phyloP scores from a whole-genome alignment of 768 basidiomycete genomes.

The Naematelia aurantialba region DNA sequence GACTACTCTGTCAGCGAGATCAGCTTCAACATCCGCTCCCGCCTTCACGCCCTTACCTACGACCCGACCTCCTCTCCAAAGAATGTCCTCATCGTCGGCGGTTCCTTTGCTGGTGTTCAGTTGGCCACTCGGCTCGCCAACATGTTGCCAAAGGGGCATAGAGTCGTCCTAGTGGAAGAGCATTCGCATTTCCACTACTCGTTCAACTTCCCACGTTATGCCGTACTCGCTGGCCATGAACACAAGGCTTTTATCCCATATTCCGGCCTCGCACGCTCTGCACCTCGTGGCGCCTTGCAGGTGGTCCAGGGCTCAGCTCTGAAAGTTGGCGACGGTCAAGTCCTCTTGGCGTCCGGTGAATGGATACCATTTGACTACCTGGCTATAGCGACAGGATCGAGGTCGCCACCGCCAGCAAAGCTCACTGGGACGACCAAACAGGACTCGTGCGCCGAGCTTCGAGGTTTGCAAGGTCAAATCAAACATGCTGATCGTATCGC shows the following conservation, averaged over 20 bases:
- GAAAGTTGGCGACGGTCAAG: not conserved
- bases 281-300: not conserved
- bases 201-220: slow-evolving; percentile 4
- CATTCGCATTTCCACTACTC: slow-evolving; percentile 6
- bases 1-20: not conserved
- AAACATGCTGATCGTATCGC: not conserved
- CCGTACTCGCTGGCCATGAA: slow-evolving; percentile 1
- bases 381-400: slow-evolving; percentile 1
- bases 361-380: slow-evolving; percentile 1
- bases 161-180: not conserved
- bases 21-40: not conserved
- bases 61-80: not conserved
- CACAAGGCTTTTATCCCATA: slow-evolving; percentile 9
- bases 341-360: not conserved
- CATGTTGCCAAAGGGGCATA: not conserved
- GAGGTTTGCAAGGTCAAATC: not conserved
- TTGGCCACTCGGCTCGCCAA: not conserved
- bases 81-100: slow-evolving; percentile 3
- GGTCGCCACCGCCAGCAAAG: not conserved
- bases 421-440: not conserved
- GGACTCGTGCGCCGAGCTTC: not conserved
- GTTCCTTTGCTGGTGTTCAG: not conserved
- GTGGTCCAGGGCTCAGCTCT: not conserved
- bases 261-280: not conserved
- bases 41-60: not conserved